These are phyloP conservation scores for Colletotrichum sp. DNA, from an alignment of 2,329 filamentous ascomycete species.

Conservation along the genomic window DNA sequence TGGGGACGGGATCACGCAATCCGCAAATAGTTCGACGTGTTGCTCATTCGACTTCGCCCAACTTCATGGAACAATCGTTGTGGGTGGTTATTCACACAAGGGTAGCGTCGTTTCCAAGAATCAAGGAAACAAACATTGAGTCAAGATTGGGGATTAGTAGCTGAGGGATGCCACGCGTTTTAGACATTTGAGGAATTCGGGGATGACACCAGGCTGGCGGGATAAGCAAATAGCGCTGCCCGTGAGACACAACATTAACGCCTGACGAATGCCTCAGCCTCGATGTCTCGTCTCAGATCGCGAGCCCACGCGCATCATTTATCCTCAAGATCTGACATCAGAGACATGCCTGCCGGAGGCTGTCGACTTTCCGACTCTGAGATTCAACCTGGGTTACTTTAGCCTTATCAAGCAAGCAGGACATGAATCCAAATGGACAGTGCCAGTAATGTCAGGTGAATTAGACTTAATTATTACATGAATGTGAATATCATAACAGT, in stretches of 20 bases:
- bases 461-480: constrained; percentile 19
- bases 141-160: not conserved
- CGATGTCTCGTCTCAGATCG: not conserved
- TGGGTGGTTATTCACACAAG: accelerated
- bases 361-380: not conserved
- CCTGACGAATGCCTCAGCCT: not conserved
- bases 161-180: not conserved
- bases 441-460: not conserved
- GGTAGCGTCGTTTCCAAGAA: not conserved
- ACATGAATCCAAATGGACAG: not conserved
- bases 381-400: accelerated
- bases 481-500: constrained; percentile 7
- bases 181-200: not conserved
- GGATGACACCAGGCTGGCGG: not conserved
- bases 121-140: not conserved
- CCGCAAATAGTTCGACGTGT: not conserved
- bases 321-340: not conserved
- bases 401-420: not conserved
- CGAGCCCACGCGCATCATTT: not conserved
- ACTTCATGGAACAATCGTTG: not conserved
- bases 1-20: constrained; percentile 8
- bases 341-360: not conserved
- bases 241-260: not conserved
- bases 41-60: not conserved
- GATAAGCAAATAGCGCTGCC: not conserved